Evolutionary conservation across 2,329 filamentous ascomycete species (phyloP).

Genomic region (Fusarium sp.): DNA sequence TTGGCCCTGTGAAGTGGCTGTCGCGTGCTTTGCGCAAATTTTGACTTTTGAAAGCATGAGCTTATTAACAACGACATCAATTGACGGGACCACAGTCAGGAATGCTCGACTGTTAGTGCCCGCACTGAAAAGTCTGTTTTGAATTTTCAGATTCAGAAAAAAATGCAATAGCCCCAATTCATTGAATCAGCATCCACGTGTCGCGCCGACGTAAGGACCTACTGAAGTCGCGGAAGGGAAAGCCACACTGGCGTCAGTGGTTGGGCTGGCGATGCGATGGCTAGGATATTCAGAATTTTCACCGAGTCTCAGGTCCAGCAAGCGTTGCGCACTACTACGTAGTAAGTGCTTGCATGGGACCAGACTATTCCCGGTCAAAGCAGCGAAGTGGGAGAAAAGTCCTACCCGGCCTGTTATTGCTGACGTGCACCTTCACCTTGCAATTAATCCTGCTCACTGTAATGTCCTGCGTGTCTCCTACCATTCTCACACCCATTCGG

Average conservation of each 20-base stretch:
- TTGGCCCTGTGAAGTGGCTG: conserved; percentile 1
- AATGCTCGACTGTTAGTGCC: conserved; percentile 33
- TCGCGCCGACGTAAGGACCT: conserved; percentile 14
- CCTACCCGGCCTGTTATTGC: conserved; percentile 6
- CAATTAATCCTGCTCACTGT: conserved; percentile 13
- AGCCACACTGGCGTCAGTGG: conserved; percentile 33
- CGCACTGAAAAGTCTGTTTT: conserved; percentile 36
- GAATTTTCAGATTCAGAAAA: conserved; percentile 21
- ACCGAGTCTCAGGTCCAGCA: conserved; percentile 29
- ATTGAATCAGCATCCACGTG: conserved; percentile 39
- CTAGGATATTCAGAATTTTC: conserved; percentile 36
- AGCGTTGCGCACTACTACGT: conserved; percentile 10
- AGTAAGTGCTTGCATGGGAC: conserved; percentile 39
- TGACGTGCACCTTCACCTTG: conserved; percentile 25
- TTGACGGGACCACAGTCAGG: conserved; percentile 12
- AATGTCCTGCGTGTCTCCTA: conserved; percentile 20
- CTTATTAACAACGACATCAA: conserved; percentile 20
- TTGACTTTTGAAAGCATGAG: conserved; percentile 27
- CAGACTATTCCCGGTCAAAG: conserved; percentile 23
- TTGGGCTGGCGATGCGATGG: background rate
- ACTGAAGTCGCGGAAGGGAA: conserved; percentile 9
- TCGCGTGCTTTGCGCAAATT: conserved; percentile 25
- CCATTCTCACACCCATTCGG: conserved; percentile 30
- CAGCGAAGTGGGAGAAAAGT: conserved; percentile 19
- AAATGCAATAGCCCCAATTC: conserved; percentile 15